phyloP scores from a whole-genome alignment of 768 basidiomycete species.

The Tulasnella sp. region DNA sequence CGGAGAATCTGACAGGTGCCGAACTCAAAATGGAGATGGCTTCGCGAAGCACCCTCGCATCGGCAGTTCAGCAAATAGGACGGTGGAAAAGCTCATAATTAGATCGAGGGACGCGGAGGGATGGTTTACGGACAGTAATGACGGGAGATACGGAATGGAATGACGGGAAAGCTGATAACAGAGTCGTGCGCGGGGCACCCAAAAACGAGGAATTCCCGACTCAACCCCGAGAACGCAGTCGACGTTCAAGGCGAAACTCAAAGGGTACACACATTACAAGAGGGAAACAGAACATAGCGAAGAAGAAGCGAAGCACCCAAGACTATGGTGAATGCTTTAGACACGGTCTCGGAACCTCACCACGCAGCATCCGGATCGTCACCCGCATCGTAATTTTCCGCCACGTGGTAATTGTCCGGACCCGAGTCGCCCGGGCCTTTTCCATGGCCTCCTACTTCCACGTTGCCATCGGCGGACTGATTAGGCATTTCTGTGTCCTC shows the following conservation, averaged over 20 bases:
- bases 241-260: constrained; percentile 18
- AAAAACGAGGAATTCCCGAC: constrained; percentile 20
- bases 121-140: background rate
- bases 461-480: background rate
- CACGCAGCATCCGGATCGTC: constrained; percentile 26
- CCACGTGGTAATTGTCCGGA: constrained; percentile 17
- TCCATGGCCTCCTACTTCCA: constrained; percentile 8
- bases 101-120: constrained; percentile 9
- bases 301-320: constrained; percentile 20
- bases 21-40: constrained; percentile 13
- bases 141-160: background rate
- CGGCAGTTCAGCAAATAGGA: constrained; percentile 13
- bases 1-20: constrained; percentile 14
- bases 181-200: background rate
- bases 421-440: constrained; percentile 7
- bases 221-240: constrained; percentile 18
- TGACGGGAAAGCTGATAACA: constrained; percentile 3
- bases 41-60: constrained; percentile 1
- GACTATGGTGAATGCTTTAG: constrained; percentile 14
- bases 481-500: constrained; percentile 10
- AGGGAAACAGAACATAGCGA: constrained; percentile 11
- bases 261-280: constrained; percentile 16
- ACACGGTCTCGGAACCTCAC: constrained; percentile 22
- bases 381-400: constrained; percentile 26
- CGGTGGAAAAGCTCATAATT: constrained; percentile 9